Percentiles rank a stretch among this genome's conserved stretches.
Evolutionary conservation across 768 basidiomycete genomes (phyloP).

Genomic region (Mycena galericulata): DNA sequence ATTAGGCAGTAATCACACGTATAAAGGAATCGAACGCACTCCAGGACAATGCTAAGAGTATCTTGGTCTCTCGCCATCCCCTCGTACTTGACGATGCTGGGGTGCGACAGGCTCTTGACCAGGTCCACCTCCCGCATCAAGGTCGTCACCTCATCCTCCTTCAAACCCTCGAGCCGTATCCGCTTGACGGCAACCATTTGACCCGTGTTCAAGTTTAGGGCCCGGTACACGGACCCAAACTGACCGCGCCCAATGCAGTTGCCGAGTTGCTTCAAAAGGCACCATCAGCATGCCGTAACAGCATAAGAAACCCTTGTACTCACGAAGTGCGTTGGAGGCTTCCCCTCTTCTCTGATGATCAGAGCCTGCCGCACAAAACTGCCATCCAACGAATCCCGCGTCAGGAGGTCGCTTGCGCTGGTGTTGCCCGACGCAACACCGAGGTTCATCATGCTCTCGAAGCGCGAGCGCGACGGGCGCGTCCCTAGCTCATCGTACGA

Average conservation of each 20-base stretch:
- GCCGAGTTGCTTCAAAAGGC: slow-evolving; percentile 84
- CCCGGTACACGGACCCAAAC: slow-evolving; percentile 96
- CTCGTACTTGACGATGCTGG: slow-evolving; percentile 97
- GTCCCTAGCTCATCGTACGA: slow-evolving; percentile 77
- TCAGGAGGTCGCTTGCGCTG: slow-evolving; percentile 74
- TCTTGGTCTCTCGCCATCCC: slow-evolving; percentile 93
- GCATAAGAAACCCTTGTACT: slow-evolving; percentile 49
- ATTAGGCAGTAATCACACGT: slow-evolving; percentile 29
- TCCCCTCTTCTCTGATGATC: slow-evolving; percentile 85
- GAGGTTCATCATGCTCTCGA: slow-evolving; percentile 80
- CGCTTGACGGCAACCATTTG: slow-evolving; percentile 99
- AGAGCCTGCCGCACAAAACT: slow-evolving; percentile 74
- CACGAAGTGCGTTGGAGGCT: slow-evolving; percentile 84
- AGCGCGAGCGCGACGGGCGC: slow-evolving; percentile 68
- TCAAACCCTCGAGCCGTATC: slow-evolving; percentile 89
- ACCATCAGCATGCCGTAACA: slow-evolving; percentile 33
- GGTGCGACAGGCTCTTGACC: slow-evolving; percentile 90
- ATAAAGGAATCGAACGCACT: slow-evolving; percentile 67
- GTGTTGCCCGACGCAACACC: slow-evolving; percentile 63
- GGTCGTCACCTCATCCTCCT: slow-evolving; percentile 90
- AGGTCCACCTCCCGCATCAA: slow-evolving; percentile 96
- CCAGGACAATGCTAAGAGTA: slow-evolving; percentile 91
- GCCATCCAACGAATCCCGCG: slow-evolving; percentile 73
- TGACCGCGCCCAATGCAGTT: slow-evolving; percentile 98
- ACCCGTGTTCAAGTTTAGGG: slow-evolving; percentile 92